Conservation (phyloP, 768 basidiomycete genomes). For the Tricholoma matsutake region DNA sequence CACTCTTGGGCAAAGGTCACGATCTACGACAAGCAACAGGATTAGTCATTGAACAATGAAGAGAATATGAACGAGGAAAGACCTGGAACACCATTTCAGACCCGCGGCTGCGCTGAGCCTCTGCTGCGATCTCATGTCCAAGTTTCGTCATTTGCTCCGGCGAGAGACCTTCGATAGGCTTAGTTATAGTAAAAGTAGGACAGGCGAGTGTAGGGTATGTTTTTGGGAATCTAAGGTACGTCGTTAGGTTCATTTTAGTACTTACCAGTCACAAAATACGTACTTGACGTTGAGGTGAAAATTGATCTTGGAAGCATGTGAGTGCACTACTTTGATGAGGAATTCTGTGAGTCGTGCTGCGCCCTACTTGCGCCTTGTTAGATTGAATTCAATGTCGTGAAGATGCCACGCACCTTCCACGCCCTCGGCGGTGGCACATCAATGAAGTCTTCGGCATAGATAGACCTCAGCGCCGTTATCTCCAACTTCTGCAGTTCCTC, state of each 20-base stretch:
- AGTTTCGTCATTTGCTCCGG: constrained; percentile 57
- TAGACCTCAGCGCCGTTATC: constrained; percentile 76
- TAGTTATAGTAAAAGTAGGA: constrained; percentile 66
- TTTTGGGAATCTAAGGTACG: constrained; percentile 60
- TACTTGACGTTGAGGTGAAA: constrained; percentile 73
- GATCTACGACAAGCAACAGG: constrained; percentile 41
- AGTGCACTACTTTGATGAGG: constrained; percentile 67
- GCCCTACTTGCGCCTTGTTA: constrained; percentile 39
- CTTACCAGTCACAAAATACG: constrained; percentile 15
- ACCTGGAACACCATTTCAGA: constrained; percentile 81
- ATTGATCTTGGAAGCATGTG: constrained; percentile 57
- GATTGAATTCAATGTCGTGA: not conserved
- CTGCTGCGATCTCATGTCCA: constrained; percentile 55
- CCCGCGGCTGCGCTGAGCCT: constrained; percentile 64
- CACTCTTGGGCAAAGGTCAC: constrained; percentile 69
- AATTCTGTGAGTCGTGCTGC: constrained; percentile 73
- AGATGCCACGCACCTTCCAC: constrained; percentile 62
- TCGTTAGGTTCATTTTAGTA: not conserved
- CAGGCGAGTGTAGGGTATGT: constrained; percentile 75
- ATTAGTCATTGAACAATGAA: not conserved
- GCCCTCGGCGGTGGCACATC: constrained; percentile 72
- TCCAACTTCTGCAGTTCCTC: constrained; percentile 66
- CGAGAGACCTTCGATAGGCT: constrained; percentile 57
- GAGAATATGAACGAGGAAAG: constrained; percentile 14
- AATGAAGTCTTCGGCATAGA: constrained; percentile 76